phyloP scores from a whole-genome alignment of 169 alveolate species.

The Babesia sp. region DNA sequence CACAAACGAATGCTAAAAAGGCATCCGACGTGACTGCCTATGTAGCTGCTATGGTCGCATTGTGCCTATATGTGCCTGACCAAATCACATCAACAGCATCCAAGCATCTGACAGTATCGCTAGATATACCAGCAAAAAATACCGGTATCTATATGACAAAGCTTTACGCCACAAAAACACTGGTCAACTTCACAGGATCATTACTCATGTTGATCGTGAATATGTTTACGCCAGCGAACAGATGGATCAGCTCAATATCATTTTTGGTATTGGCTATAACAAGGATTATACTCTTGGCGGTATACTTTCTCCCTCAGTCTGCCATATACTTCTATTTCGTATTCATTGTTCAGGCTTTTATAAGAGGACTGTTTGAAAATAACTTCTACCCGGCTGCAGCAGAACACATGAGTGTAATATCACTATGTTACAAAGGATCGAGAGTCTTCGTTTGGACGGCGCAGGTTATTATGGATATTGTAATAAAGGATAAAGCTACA shows the following conservation, averaged over 20 bases:
- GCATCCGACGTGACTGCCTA: neutral
- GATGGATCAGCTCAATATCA: slow-evolving; percentile 5
- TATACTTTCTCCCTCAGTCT: neutral
- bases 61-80: slow-evolving; percentile 46
- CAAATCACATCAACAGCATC: slow-evolving; percentile 23
- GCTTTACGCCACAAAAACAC: slow-evolving; percentile 35
- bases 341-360: slow-evolving; percentile 25
- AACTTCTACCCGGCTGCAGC: slow-evolving; percentile 50
- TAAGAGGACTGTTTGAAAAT: slow-evolving; percentile 43
- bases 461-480: slow-evolving; percentile 46
- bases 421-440: slow-evolving; percentile 23
- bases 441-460: slow-evolving; percentile 21
- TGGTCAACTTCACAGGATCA: slow-evolving; percentile 17
- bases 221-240: slow-evolving; percentile 8
- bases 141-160: slow-evolving; percentile 53
- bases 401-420: slow-evolving; percentile 36
- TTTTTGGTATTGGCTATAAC: neutral
- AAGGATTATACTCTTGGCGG: neutral
- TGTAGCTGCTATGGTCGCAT: slow-evolving; percentile 25
- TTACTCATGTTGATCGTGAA: slow-evolving; percentile 9
- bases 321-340: slow-evolving; percentile 14
- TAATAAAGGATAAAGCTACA: slow-evolving; percentile 15
- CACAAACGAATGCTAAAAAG: neutral
- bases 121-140: slow-evolving; percentile 22
- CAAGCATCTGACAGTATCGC: slow-evolving; percentile 54